phyloP scores from a whole-genome alignment of 2,329 filamentous ascomycete genomes.

The Monilinia laxa region DNA sequence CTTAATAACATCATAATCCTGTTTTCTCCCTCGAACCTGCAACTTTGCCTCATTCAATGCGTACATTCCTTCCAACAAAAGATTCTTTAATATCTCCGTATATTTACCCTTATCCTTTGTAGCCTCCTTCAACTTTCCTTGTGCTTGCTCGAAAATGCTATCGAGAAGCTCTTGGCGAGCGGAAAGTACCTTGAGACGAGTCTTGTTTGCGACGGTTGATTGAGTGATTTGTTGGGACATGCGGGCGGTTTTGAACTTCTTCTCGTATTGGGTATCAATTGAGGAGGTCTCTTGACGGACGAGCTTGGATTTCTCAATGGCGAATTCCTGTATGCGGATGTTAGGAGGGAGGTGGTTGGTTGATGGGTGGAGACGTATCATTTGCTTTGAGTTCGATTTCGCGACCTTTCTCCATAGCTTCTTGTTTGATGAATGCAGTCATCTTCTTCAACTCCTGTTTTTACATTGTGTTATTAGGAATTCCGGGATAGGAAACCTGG shows the following conservation, averaged over 20 bases:
- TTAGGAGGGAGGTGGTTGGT: constrained; percentile 9
- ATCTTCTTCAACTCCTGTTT: constrained; percentile 90
- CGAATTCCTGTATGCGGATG: constrained; percentile 64
- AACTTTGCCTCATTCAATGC: constrained; percentile 79
- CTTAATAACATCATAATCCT: constrained; percentile 72
- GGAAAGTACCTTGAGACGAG: constrained; percentile 80
- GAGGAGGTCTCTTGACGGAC: constrained; percentile 91
- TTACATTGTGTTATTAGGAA: constrained; percentile 15
- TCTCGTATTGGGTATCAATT: constrained; percentile 92
- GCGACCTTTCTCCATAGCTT: constrained; percentile 92
- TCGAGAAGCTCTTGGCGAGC: constrained; percentile 90
- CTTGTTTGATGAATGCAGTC: constrained; percentile 99
- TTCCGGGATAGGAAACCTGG: neutral
- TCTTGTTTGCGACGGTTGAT: constrained; percentile 95
- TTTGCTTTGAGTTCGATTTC: constrained; percentile 98
- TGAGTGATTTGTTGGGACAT: constrained; percentile 99
- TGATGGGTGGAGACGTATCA: constrained; percentile 48
- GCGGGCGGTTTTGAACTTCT: constrained; percentile 98
- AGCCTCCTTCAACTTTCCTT: constrained; percentile 66
- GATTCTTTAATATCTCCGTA: constrained; percentile 69
- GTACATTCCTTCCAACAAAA: constrained; percentile 89
- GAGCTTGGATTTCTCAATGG: constrained; percentile 98
- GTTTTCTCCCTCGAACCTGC: constrained; percentile 72
- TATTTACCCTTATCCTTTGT: constrained; percentile 73
- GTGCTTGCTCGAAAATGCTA: constrained; percentile 78